A percentile compares a stretch with the other conserved stretches of the same genome.
Evolutionary conservation across 192 early-diverging fungal genomes (phyloP).

Genomic region (Backusella macrospora): DNA sequence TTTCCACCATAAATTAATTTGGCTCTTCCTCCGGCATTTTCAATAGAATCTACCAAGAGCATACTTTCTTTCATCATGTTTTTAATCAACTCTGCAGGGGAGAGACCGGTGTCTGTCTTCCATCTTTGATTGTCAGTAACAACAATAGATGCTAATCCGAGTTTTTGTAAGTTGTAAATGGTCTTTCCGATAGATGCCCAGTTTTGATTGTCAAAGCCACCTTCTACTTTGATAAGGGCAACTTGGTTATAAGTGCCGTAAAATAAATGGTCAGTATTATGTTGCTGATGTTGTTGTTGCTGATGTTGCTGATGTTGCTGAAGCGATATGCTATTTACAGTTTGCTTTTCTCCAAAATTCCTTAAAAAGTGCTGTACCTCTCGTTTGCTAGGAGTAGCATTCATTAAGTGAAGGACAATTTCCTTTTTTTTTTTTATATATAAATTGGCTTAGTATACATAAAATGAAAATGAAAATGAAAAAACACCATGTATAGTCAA

Average conservation of each 20-base stretch:
- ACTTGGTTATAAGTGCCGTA: slow-evolving; percentile 54
- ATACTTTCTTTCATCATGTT: slow-evolving; percentile 54
- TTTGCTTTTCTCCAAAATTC: slow-evolving; percentile 40
- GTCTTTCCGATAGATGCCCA: slow-evolving; percentile 54
- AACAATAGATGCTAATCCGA: slow-evolving; percentile 66
- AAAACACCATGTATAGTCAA: too few species aligned
- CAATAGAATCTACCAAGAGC: slow-evolving; percentile 70
- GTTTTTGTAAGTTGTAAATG: slow-evolving; percentile 63
- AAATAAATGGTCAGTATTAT: slow-evolving; percentile 30
- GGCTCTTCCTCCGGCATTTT: slow-evolving; percentile 71
- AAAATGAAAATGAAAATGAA: not conserved
- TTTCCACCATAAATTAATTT: slow-evolving; percentile 65
- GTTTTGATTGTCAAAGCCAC: slow-evolving; percentile 45
- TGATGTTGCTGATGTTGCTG: not conserved
- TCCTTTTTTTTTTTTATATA: slow-evolving; percentile 41
- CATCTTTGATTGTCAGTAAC: slow-evolving; percentile 60
- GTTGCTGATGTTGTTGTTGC: not conserved
- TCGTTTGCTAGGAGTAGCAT: slow-evolving; percentile 59
- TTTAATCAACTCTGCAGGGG: slow-evolving; percentile 26
- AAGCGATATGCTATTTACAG: not conserved
- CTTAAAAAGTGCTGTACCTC: slow-evolving; percentile 65
- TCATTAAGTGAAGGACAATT: slow-evolving; percentile 63
- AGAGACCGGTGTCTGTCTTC: slow-evolving; percentile 17
- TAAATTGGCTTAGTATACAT: not conserved
- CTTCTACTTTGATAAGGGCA: slow-evolving; percentile 61